Base-by-base conservation (phyloP, 495 filamentous ascomycete genomes). In the Ascobolus immersus region DNA sequence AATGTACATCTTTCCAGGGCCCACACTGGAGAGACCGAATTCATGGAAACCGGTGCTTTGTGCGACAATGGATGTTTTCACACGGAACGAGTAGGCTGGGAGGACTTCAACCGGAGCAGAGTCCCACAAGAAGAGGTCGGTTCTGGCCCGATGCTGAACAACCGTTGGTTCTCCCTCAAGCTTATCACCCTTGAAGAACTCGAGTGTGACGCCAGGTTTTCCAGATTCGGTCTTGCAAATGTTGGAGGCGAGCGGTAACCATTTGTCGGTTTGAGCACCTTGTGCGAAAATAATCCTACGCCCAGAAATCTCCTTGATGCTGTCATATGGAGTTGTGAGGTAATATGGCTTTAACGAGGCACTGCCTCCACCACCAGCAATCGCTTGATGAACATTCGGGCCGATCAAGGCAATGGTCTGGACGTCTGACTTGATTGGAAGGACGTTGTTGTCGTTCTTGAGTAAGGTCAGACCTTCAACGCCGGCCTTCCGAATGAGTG, bases 341-440 rank as follows among this genome's bases (percentile, higher is more conserved):
- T 86, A 84, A 49, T 90, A 84, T 3, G 78, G 70, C 39, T 71
- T 69, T 19, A 89, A 53, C 30, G 67, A 71, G 1, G 79, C 77
- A 39, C 73, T 81, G 6, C 80, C 77, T 37, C 80, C 80, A 25
- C 80, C 78, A 33, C 73, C 71, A 32, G 73, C 73, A 22, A 76
- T 71, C 0, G 77, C 73, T 31, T 71, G 54, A 41, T 76, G 76
- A 21, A 73, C 68, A 47, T 89, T 89, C 6, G 80, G 79, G 0
- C 80, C 78, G 36, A 91, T 86, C 20, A 86, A 61, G 5, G 77
- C 69, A 28, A 84, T 60, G 42, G 55, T 62, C 29, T 60, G 58
- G 21, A 65, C 62, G 10, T 61, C 58, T 15, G 61, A 59, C 28
- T 67, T 58, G 29, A 90, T 59, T 1, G 79, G 79, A 4, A 90